phyloP scores from a whole-genome alignment of 805 yeast species.

The Candida lessepsii region DNA sequence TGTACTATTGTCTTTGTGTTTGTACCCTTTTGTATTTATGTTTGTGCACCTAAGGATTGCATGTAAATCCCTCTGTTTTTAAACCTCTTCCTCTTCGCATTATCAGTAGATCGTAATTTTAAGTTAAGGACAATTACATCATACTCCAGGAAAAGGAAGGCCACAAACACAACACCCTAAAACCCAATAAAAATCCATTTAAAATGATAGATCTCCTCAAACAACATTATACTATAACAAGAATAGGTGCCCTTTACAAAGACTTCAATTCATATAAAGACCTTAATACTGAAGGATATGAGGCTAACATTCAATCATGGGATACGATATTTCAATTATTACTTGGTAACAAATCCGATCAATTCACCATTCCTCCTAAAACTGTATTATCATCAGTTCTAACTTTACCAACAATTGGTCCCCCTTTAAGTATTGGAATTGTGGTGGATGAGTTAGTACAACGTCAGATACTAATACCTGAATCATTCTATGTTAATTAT shows the following conservation, averaged over 20 bases:
- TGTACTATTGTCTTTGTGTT: neutral
- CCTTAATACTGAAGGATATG: constrained; percentile 42
- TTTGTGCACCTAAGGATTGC: no score
- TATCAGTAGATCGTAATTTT: no score
- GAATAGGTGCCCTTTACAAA: constrained; percentile 26
- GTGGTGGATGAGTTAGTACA: constrained; percentile 27
- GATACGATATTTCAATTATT: constrained; percentile 14
- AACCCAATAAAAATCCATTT: neutral
- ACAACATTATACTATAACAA: constrained; percentile 7
- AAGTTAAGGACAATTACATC: no score
- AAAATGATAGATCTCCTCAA: constrained; percentile 1
- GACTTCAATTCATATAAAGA: constrained; percentile 29
- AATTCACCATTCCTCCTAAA: constrained; percentile 16
- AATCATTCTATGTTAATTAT: constrained; percentile 9
- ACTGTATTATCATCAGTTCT: constrained; percentile 18
- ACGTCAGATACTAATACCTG: constrained; percentile 20
- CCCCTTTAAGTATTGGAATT: constrained; percentile 26
- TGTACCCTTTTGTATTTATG: no score
- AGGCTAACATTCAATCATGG: constrained; percentile 45
- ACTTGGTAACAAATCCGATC: constrained; percentile 17
- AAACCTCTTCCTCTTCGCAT: no score
- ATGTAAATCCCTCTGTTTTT: no score
- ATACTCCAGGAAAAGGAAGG: no score
- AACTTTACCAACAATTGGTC: constrained; percentile 29
- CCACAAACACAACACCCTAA: neutral